A percentile compares a stretch with the other conserved stretches of the same genome.
Conservation (phyloP, 139 green algal species). For the Spirogloea muscicola region DNA sequence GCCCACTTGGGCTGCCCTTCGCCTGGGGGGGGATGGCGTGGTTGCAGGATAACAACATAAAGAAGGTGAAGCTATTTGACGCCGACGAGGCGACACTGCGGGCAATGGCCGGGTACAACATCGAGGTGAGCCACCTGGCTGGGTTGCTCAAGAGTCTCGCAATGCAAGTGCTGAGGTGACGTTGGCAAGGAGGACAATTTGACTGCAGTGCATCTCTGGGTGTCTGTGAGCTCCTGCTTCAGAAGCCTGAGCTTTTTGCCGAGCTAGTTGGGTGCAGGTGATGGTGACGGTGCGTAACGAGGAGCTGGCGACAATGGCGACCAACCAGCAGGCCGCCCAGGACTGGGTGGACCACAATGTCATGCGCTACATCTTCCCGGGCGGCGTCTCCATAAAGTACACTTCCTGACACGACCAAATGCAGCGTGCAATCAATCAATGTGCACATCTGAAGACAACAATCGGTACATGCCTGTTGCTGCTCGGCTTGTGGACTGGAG, state of each 20-base stretch:
- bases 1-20: no score
- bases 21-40: no score
- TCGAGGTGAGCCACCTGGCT: neutral
- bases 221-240: no score
- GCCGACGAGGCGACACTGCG: conserved; percentile 2
- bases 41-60: conserved; percentile 20
- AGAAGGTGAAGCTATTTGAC: conserved; percentile 23
- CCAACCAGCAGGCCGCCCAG: conserved; percentile 2
- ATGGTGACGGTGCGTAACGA: conserved; percentile 8
- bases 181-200: no score
- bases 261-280: neutral
- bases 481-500: no score
- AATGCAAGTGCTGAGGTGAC: no score
- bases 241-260: no score
- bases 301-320: conserved; percentile 3
- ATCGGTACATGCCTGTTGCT: no score
- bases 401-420: neutral
- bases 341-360: conserved; percentile 30
- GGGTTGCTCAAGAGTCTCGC: neutral
- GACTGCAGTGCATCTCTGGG: no score
- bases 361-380: conserved; percentile 8
- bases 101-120: conserved; percentile 3
- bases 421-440: neutral
- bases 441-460: no score
- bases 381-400: conserved; percentile 2